A percentile compares a stretch with the other conserved stretches of the same genome.
These are phyloP conservation scores for Actinomortierella wolfii DNA, from an alignment of 371 early-diverging fungal species.

Conservation along the genomic window DNA sequence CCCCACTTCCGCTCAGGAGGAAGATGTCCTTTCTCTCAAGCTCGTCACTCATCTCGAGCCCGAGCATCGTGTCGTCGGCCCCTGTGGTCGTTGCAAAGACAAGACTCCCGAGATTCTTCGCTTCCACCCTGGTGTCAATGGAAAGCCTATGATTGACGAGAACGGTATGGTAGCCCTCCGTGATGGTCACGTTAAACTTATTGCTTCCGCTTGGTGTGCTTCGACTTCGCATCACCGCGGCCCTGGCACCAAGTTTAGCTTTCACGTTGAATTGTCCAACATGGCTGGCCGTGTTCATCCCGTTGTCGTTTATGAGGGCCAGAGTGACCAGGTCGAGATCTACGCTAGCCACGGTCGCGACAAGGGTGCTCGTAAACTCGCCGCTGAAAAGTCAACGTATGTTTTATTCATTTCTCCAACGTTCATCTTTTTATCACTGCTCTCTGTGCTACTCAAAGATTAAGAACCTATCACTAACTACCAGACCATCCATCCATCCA, in stretches of 20 bases:
- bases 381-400: too few relatives aligned
- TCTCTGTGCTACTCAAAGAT: too few relatives aligned
- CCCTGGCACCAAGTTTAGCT: conserved; percentile 42
- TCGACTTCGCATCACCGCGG: conserved; percentile 41
- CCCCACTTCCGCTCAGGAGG: conserved; percentile 35
- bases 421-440: too few relatives aligned
- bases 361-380: conserved; percentile 14
- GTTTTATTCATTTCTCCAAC: too few relatives aligned
- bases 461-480: too few relatives aligned
- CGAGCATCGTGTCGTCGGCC: conserved; percentile 35
- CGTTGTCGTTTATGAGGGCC: conserved; percentile 26
- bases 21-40: conserved; percentile 35
- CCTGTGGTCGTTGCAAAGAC: conserved; percentile 42
- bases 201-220: conserved; percentile 43
- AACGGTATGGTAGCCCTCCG: conserved; percentile 39
- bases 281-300: conserved; percentile 20
- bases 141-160: conserved; percentile 44
- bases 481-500: too few relatives aligned
- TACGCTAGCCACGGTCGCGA: conserved; percentile 40
- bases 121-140: conserved; percentile 41
- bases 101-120: conserved; percentile 41
- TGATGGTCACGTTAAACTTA: conserved; percentile 36
- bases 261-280: conserved; percentile 23
- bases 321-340: conserved; percentile 41
- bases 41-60: conserved; percentile 31